A percentile compares a stretch with the other conserved stretches of the same genome.
These are phyloP conservation scores for Penicillium fuscoglaucum DNA, from an alignment of 2,329 filamentous ascomycete species.

Conservation along the genomic window DNA sequence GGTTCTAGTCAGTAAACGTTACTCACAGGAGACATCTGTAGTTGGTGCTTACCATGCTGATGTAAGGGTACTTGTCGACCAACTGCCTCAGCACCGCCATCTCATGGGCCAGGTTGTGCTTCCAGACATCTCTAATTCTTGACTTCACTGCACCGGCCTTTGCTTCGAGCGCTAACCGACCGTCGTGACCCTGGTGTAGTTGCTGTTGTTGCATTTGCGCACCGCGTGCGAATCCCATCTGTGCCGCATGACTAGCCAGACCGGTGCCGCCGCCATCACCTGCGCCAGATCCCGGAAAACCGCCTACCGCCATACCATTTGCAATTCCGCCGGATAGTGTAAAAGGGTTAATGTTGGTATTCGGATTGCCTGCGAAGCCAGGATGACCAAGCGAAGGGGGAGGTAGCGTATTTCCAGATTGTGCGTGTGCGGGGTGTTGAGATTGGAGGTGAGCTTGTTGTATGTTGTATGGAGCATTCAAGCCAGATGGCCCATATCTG, in stretches of 20 bases:
- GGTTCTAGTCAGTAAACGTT: slow-evolving; percentile 16
- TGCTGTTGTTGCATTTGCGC: slow-evolving; percentile 63
- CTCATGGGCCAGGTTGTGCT: slow-evolving; percentile 85
- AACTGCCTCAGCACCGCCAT: slow-evolving; percentile 80
- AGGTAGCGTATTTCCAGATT: slow-evolving; percentile 51
- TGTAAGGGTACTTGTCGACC: slow-evolving; percentile 89
- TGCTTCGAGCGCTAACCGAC: slow-evolving; percentile 55
- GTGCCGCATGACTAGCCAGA: slow-evolving; percentile 80
- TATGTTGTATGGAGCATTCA: slow-evolving; percentile 60
- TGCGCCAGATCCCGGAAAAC: slow-evolving; percentile 55
- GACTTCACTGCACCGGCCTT: slow-evolving; percentile 64
- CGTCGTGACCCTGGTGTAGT: slow-evolving; percentile 51
- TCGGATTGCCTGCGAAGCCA: slow-evolving; percentile 65
- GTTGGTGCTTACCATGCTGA: slow-evolving; percentile 78
- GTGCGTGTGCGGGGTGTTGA: slow-evolving; percentile 41
- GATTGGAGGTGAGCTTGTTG: slow-evolving; percentile 48
- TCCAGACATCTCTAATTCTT: slow-evolving; percentile 95
- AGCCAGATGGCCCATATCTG: slow-evolving; percentile 59
- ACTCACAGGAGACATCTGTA: not conserved
- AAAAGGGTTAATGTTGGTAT: slow-evolving; percentile 68
- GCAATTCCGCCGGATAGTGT: slow-evolving; percentile 50
- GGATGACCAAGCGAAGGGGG: slow-evolving; percentile 66
- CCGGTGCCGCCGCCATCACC: slow-evolving; percentile 65
- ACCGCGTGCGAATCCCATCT: slow-evolving; percentile 82
- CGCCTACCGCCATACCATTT: slow-evolving; percentile 60